phyloP scores from a whole-genome alignment of 371 early-diverging fungal species.

The Syncephalis plumigaleata region DNA sequence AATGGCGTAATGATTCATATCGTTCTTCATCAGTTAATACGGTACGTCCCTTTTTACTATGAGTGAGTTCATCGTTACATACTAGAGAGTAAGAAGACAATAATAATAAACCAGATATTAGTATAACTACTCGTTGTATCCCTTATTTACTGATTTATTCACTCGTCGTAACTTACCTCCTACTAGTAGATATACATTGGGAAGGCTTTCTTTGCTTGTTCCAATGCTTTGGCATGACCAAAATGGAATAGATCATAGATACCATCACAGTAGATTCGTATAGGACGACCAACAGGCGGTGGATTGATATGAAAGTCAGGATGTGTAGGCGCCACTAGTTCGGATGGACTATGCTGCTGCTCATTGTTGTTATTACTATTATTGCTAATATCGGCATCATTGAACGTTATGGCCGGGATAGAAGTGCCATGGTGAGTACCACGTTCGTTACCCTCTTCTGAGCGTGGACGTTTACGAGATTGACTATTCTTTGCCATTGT shows the following conservation, averaged over 20 bases:
- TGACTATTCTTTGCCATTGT: too few species aligned
- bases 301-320: slow-evolving; percentile 11
- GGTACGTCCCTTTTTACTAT: slow-evolving; percentile 79
- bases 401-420: too few species aligned
- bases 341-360: too few species aligned
- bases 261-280: slow-evolving; percentile 82
- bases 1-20: slow-evolving; percentile 80
- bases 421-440: too few species aligned
- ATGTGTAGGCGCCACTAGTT: background rate
- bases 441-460: too few species aligned
- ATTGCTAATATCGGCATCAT: too few species aligned
- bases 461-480: too few species aligned
- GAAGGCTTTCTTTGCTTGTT: slow-evolving; percentile 87
- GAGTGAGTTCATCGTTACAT: slow-evolving; percentile 70
- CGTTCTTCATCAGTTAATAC: slow-evolving; percentile 82
- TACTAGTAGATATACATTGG: slow-evolving; percentile 76
- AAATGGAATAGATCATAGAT: slow-evolving; percentile 93
- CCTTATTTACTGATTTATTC: too few species aligned
- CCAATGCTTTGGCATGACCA: slow-evolving; percentile 82
- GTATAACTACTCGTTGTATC: too few species aligned
- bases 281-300: slow-evolving; percentile 56
- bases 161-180: slow-evolving; percentile 39
- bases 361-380: too few species aligned
- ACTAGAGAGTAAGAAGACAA: slow-evolving; percentile 35
- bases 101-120: background rate